These are phyloP conservation scores for Rasamsonia emersonii DNA, from an alignment of 2,329 filamentous ascomycete genomes.

Conservation along the genomic window DNA sequence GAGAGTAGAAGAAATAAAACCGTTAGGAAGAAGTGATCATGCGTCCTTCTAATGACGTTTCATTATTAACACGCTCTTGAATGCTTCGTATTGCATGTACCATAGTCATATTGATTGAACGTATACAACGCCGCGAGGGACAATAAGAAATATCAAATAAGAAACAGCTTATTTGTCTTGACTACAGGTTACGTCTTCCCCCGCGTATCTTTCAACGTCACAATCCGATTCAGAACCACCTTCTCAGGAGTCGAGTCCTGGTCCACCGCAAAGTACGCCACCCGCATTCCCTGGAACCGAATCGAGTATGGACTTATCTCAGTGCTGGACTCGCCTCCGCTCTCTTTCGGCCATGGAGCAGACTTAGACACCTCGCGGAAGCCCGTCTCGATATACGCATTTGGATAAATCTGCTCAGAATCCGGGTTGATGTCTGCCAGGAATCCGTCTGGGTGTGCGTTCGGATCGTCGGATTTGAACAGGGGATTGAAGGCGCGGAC, in stretches of 20 bases:
- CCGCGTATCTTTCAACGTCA: slow-evolving; percentile 66
- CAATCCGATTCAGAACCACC: slow-evolving; percentile 82
- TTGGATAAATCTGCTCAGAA: slow-evolving; percentile 68
- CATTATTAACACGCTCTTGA: neutral
- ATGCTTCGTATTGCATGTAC: neutral
- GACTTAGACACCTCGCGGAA: slow-evolving; percentile 65
- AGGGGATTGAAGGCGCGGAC: slow-evolving; percentile 72
- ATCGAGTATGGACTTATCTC: slow-evolving; percentile 56
- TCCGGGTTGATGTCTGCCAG: slow-evolving; percentile 76
- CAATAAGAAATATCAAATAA: neutral
- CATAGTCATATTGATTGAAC: neutral
- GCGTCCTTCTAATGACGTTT: neutral
- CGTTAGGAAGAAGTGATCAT: neutral
- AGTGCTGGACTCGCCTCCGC: slow-evolving; percentile 52
- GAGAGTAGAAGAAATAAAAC: neutral
- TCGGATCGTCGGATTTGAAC: slow-evolving; percentile 80
- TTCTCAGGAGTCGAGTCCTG: slow-evolving; percentile 70
- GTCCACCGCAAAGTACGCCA: slow-evolving; percentile 80
- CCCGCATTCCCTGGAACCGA: slow-evolving; percentile 83
- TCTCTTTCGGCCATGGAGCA: slow-evolving; percentile 72
- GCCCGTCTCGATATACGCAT: slow-evolving; percentile 74
- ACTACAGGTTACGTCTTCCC: slow-evolving; percentile 5
- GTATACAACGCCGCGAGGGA: neutral
- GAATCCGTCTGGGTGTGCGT: slow-evolving; percentile 68
- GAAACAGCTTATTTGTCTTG: neutral